Conservation (phyloP, 257 asterid species). For the Salvia miltiorrhiza region DNA sequence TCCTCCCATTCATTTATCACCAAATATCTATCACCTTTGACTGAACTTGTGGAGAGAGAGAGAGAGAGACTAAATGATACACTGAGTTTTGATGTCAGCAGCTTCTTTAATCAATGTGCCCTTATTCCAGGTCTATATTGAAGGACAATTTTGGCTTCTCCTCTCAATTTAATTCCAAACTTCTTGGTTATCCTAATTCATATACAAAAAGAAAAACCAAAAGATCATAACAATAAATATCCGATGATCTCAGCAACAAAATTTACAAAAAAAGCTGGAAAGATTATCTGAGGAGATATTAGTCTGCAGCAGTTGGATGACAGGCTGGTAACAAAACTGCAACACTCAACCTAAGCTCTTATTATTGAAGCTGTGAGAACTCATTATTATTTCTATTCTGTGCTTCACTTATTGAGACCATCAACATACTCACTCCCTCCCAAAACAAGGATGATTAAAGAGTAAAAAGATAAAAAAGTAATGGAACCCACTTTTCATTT, state of each 20-base stretch:
- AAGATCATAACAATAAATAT: not conserved
- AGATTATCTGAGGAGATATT: not conserved
- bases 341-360: slow-evolving; percentile 22
- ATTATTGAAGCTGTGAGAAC: slow-evolving; percentile 18
- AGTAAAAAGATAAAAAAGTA: too few relatives aligned
- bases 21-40: slow-evolving; percentile 26
- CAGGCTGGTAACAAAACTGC: slow-evolving; percentile 12
- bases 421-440: not conserved
- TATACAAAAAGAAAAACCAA: not conserved
- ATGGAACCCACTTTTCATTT: too few relatives aligned
- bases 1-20: not conserved
- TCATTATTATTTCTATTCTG: not conserved
- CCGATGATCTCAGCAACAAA: not conserved
- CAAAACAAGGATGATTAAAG: too few relatives aligned
- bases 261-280: not conserved
- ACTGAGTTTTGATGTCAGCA: slow-evolving; percentile 18
- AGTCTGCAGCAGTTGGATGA: slow-evolving; percentile 3
- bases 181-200: not conserved
- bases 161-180: not conserved
- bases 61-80: slow-evolving; percentile 6
- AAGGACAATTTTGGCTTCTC: slow-evolving; percentile 19
- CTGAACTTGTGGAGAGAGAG: too few relatives aligned
- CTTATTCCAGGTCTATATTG: slow-evolving; percentile 15
- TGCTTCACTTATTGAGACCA: not conserved
- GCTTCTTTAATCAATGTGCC: slow-evolving; percentile 4